Evolutionary conservation across 2,329 filamentous ascomycete species (phyloP).

Genomic region (Ceratocystis destructans): DNA sequence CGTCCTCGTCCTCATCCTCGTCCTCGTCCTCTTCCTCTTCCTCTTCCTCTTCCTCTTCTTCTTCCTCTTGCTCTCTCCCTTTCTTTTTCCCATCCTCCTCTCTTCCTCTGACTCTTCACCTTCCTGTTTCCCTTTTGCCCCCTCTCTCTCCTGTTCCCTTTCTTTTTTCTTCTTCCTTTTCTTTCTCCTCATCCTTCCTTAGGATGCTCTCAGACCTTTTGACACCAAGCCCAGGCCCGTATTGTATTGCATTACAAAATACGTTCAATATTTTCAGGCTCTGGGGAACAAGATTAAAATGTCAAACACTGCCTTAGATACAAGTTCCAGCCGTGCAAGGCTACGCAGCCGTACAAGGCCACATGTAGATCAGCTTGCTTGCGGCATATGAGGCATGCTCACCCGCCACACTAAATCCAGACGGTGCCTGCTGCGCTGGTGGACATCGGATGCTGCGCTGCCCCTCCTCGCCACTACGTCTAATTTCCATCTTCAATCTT

Average conservation of each 20-base stretch:
- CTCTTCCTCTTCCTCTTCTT: not conserved
- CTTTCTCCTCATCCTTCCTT: not conserved
- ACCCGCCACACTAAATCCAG: too few species aligned
- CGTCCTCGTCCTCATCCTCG: too few species aligned
- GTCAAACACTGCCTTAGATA: not conserved
- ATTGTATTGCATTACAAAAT: not conserved
- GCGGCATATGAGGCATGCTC: not conserved
- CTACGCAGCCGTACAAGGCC: not conserved
- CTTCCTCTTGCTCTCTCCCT: not conserved
- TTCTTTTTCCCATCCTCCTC: not conserved
- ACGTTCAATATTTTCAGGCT: not conserved
- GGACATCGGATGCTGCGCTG: not conserved
- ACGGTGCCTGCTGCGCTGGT: not conserved
- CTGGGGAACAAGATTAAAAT: not conserved
- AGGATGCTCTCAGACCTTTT: not conserved
- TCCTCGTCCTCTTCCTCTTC: not conserved
- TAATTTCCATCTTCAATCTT: not conserved
- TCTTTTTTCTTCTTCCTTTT: not conserved
- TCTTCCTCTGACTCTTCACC: not conserved
- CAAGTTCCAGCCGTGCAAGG: not conserved
- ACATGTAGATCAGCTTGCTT: not conserved
- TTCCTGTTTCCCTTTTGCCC: not conserved
- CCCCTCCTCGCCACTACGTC: not conserved
- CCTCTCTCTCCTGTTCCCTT: not conserved
- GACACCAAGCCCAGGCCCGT: not conserved